Evolutionary conservation across 768 basidiomycete species (phyloP).

Genomic region (Leccinellum luteum): DNA sequence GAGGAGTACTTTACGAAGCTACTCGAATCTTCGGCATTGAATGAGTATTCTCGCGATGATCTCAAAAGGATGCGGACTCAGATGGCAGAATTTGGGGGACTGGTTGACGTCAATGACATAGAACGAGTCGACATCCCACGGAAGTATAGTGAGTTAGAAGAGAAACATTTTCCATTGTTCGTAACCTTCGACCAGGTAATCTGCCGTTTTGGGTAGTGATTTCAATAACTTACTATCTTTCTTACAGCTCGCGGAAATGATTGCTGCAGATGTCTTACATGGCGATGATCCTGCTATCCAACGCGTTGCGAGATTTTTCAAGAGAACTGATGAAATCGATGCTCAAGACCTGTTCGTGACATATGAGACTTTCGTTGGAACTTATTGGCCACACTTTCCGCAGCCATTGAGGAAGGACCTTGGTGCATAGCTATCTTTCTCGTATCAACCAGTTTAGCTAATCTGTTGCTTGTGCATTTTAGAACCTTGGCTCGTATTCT

Average conservation of each 20-base stretch:
- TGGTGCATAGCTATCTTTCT: not conserved
- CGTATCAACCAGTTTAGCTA: not conserved
- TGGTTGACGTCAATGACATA: slow-evolving; percentile 34
- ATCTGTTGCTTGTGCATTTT: not conserved
- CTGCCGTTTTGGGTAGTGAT: not conserved
- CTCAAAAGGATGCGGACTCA: slow-evolving; percentile 30
- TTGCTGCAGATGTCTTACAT: slow-evolving; percentile 22
- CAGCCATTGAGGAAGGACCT: slow-evolving; percentile 44
- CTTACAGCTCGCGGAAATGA: slow-evolving; percentile 24
- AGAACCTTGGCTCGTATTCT: slow-evolving; percentile 61
- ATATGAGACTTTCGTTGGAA: slow-evolving; percentile 44
- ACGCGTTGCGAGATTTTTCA: slow-evolving; percentile 13
- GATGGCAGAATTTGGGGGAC: slow-evolving; percentile 24
- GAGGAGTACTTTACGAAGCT: slow-evolving; percentile 61
- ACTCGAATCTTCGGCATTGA: slow-evolving; percentile 40
- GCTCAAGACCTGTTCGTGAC: slow-evolving; percentile 35
- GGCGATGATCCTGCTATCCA: slow-evolving; percentile 3
- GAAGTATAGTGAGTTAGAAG: slow-evolving; percentile 53
- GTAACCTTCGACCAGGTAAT: slow-evolving; percentile 61
- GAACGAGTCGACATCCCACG: slow-evolving; percentile 34
- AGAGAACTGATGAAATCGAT: slow-evolving; percentile 13
- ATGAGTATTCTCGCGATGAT: slow-evolving; percentile 36
- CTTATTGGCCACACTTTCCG: slow-evolving; percentile 62
- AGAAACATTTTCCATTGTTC: slow-evolving; percentile 68
- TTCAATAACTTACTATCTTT: not conserved